A percentile compares a stretch with the other conserved stretches of the same genome.
phyloP scores from a whole-genome alignment of 2,329 filamentous ascomycete genomes.

The Cladophialophora exuberans region DNA sequence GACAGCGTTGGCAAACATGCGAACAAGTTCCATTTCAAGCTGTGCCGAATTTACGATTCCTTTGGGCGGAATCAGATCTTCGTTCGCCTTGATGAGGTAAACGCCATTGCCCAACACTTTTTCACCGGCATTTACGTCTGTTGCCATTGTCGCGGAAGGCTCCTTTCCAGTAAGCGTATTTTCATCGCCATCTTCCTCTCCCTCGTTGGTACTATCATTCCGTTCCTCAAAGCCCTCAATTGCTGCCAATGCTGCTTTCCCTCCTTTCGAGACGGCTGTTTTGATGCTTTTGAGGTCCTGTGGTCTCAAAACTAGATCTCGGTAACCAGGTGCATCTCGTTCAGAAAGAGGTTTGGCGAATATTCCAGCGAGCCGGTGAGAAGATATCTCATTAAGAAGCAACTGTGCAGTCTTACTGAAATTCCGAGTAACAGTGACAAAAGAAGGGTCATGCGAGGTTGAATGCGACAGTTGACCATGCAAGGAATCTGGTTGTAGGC shows the following conservation, averaged over 20 bases:
- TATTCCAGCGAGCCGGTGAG: conserved; percentile 77
- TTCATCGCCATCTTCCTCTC: conserved; percentile 45
- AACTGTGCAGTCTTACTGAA: conserved; percentile 70
- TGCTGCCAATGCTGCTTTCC: conserved; percentile 47
- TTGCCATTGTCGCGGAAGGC: neutral
- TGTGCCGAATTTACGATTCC: conserved; percentile 93
- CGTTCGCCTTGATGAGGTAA: conserved; percentile 58
- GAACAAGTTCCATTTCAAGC: conserved; percentile 87
- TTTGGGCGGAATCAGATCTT: conserved; percentile 80
- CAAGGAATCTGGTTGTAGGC: conserved; percentile 12
- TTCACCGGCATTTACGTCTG: conserved; percentile 8
- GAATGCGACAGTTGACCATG: conserved; percentile 39
- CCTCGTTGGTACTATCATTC: neutral
- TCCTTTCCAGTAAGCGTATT: conserved; percentile 13
- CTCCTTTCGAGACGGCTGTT: conserved; percentile 63
- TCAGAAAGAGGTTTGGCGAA: conserved; percentile 77
- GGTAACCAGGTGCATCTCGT: conserved; percentile 75
- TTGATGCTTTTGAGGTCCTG: conserved; percentile 80
- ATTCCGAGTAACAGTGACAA: conserved; percentile 45
- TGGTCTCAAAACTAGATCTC: conserved; percentile 71
- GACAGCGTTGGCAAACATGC: conserved; percentile 97
- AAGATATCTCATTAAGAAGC: conserved; percentile 75
- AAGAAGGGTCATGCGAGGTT: conserved; percentile 40
- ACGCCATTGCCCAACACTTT: conserved; percentile 44
- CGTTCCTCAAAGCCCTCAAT: conserved; percentile 39